phyloP scores from a whole-genome alignment of 768 basidiomycete species.

The Hygrocybe coccinea region DNA sequence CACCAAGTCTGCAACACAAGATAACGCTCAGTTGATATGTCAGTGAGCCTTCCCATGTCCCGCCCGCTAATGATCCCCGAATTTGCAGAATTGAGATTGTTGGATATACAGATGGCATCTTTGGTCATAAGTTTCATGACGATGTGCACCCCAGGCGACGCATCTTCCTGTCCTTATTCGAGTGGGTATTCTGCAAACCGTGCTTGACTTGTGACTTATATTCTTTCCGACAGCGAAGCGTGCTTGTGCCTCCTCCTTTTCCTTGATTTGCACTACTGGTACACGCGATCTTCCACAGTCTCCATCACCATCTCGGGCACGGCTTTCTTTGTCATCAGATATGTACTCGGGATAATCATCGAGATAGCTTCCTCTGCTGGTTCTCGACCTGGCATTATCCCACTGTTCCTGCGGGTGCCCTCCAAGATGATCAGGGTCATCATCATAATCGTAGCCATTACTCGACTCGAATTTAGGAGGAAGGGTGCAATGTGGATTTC shows the following conservation, averaged over 20 bases:
- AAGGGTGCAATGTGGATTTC: background rate
- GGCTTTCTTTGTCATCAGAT: slow-evolving; percentile 16
- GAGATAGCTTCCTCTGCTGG: slow-evolving; percentile 6
- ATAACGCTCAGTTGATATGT: slow-evolving; percentile 24
- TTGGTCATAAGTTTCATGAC: slow-evolving; percentile 26
- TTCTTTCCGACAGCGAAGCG: no score
- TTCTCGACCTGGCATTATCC: background rate
- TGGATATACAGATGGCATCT: slow-evolving; percentile 21
- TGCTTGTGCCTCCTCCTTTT: background rate
- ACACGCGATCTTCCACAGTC: slow-evolving; percentile 28
- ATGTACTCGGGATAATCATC: slow-evolving; percentile 8
- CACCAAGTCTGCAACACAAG: slow-evolving; percentile 19
- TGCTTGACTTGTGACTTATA: no score
- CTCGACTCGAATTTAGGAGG: background rate
- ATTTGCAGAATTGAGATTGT: background rate
- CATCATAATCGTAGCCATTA: background rate
- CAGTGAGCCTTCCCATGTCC: slow-evolving; percentile 4
- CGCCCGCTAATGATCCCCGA: background rate
- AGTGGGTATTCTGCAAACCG: no score
- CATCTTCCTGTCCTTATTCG: no score
- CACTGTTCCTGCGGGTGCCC: background rate
- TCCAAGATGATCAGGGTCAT: background rate
- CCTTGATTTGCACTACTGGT: slow-evolving; percentile 32
- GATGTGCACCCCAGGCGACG: slow-evolving; percentile 28
- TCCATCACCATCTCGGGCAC: slow-evolving; percentile 28